phyloP scores from a whole-genome alignment of 2,329 filamentous ascomycete genomes.

The Apiospora hydei region DNA sequence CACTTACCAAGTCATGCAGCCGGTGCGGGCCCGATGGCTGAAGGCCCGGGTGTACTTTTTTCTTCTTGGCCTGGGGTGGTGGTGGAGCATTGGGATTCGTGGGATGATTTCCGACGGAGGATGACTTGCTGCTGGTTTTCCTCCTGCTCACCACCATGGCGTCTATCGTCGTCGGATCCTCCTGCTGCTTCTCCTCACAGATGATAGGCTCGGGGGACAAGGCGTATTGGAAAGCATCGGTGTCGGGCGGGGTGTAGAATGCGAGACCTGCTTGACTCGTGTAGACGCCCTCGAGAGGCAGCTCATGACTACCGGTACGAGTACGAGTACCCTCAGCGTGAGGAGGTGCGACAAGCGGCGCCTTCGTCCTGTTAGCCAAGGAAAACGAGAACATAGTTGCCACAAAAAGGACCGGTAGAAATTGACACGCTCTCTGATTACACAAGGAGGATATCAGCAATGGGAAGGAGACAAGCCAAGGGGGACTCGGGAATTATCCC shows the following conservation, averaged over 20 bases:
- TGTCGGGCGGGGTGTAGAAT: not conserved
- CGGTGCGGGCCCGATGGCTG: slow-evolving; percentile 6
- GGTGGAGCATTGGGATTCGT: not conserved
- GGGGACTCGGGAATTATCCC: not conserved
- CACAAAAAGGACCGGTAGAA: slow-evolving; percentile 8
- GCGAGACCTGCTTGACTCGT: not conserved
- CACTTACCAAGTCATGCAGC: slow-evolving; percentile 18
- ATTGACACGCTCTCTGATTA: not conserved
- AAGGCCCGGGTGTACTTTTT: slow-evolving; percentile 14
- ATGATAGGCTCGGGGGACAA: slow-evolving; percentile 4
- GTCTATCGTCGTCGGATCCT: not conserved
- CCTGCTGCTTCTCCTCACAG: not conserved
- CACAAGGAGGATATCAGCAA: slow-evolving; percentile 1
- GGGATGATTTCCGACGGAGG: not conserved
- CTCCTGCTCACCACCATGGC: not conserved
- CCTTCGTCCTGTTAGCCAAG: slow-evolving; percentile 4
- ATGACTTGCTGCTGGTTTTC: not conserved
- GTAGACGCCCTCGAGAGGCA: not conserved
- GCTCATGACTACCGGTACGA: not conserved
- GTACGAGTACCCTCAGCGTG: not conserved
- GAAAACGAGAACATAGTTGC: slow-evolving; percentile 7
- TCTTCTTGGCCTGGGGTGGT: slow-evolving; percentile 14
- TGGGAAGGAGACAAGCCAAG: not conserved
- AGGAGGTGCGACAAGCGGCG: not conserved
- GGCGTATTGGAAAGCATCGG: not conserved